These are phyloP conservation scores for Chenopodium formosanum DNA, from an alignment of 148 eudicot genomes.

Conservation along the genomic window DNA sequence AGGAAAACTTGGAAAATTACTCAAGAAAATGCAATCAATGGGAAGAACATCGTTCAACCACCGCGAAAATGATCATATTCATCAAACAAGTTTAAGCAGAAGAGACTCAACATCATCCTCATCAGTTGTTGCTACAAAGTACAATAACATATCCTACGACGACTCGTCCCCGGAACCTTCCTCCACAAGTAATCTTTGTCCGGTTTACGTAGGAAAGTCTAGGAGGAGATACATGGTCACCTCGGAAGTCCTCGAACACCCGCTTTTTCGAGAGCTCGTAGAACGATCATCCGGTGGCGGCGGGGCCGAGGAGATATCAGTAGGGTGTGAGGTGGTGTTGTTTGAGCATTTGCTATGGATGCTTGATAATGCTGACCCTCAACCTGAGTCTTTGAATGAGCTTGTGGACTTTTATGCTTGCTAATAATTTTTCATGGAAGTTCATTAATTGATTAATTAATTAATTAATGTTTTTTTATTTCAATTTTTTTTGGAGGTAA, in stretches of 20 bases:
- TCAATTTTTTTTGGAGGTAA: neutral
- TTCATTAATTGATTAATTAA: neutral
- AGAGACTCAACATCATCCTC: slow-evolving; percentile 5
- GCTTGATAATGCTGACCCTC: slow-evolving; percentile 41
- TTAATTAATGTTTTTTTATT: neutral
- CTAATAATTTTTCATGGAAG: slow-evolving; percentile 2
- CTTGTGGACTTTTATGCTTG: slow-evolving; percentile 50
- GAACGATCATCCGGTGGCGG: slow-evolving; percentile 18
- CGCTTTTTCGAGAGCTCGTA: slow-evolving; percentile 44
- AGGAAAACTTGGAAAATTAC: slow-evolving; percentile 33
- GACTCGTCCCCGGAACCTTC: neutral
- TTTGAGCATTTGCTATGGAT: slow-evolving; percentile 67
- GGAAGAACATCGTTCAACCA: slow-evolving; percentile 21
- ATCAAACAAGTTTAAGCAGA: slow-evolving; percentile 2
- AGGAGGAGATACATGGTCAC: slow-evolving; percentile 44
- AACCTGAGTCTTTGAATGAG: slow-evolving; percentile 48
- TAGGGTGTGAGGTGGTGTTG: slow-evolving; percentile 61
- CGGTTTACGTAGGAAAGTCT: slow-evolving; percentile 52
- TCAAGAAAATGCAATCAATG: slow-evolving; percentile 46
- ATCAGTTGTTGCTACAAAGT: neutral
- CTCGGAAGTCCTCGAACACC: slow-evolving; percentile 44
- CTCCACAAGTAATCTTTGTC: slow-evolving; percentile 14
- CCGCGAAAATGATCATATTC: slow-evolving; percentile 6
- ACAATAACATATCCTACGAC: neutral
- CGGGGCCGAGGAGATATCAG: slow-evolving; percentile 25